Percentiles rank a stretch among this genome's conserved stretches.
Evolutionary conservation across 2,329 filamentous ascomycete genomes (phyloP).

Genomic region (Botrytis squamosa): DNA sequence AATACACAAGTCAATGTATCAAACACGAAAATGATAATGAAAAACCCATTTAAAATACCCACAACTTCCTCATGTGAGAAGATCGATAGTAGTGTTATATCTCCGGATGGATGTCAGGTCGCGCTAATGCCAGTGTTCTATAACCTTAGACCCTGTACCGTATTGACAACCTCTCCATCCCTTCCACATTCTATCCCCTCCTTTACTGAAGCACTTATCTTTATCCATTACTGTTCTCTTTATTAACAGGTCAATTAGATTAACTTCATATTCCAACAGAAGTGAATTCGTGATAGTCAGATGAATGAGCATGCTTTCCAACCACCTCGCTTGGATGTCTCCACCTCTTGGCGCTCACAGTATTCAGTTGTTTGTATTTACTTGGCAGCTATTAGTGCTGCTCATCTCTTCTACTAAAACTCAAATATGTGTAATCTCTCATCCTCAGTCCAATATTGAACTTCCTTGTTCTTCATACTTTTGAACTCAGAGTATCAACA

Average conservation of each 20-base stretch:
- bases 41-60: rapidly evolving
- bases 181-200: not conserved
- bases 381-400: rapidly evolving
- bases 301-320: not conserved
- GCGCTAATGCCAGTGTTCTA: rapidly evolving
- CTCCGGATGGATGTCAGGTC: not conserved
- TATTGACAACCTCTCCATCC: rapidly evolving
- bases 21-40: not conserved
- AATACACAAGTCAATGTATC: not conserved
- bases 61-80: rapidly evolving
- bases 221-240: too few species aligned
- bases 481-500: not conserved
- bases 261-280: rapidly evolving
- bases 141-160: not conserved
- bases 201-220: rapidly evolving
- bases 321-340: not conserved
- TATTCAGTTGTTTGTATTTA: not conserved
- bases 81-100: not conserved
- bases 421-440: rapidly evolving
- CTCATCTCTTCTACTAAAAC: too few species aligned
- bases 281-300: not conserved
- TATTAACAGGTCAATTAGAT: too few species aligned
- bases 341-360: not conserved
- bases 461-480: not conserved
- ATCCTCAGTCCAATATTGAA: not conserved